Conservation (phyloP, 495 filamentous ascomycete species). For the Cercophora newfieldiana region DNA sequence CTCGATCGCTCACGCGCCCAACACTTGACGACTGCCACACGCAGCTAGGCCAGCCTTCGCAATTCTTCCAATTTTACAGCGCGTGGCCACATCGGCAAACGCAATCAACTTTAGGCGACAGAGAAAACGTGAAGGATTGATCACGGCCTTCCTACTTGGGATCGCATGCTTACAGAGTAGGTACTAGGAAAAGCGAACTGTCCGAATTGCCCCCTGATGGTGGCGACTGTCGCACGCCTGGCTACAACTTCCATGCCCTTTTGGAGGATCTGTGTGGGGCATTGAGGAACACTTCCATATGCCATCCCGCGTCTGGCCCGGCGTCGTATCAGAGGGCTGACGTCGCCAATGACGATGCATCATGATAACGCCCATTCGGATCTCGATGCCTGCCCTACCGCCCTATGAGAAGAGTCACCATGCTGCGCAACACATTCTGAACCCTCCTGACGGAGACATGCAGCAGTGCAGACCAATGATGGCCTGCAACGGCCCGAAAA, state of each 20-base stretch:
- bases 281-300: neutral
- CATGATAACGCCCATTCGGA: neutral
- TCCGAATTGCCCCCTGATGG: neutral
- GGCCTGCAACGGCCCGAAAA: no score
- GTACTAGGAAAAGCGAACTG: neutral
- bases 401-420: neutral
- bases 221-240: neutral
- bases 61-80: neutral
- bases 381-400: slow-evolving; percentile 16
- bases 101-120: neutral
- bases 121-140: neutral
- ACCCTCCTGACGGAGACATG: neutral
- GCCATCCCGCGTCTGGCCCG: slow-evolving; percentile 2
- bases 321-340: slow-evolving; percentile 8
- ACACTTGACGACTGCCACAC: slow-evolving; percentile 1
- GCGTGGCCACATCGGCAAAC: slow-evolving; percentile 1
- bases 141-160: slow-evolving; percentile 10
- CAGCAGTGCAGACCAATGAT: neutral
- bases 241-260: neutral
- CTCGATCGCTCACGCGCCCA: neutral
- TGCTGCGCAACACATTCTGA: slow-evolving; percentile 6
- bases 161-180: neutral
- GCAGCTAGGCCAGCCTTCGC: neutral
- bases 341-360: slow-evolving; percentile 19
- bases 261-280: neutral